phyloP scores from a whole-genome alignment of 139 green algal genomes.

The Monoraphidium neglectum region DNA sequence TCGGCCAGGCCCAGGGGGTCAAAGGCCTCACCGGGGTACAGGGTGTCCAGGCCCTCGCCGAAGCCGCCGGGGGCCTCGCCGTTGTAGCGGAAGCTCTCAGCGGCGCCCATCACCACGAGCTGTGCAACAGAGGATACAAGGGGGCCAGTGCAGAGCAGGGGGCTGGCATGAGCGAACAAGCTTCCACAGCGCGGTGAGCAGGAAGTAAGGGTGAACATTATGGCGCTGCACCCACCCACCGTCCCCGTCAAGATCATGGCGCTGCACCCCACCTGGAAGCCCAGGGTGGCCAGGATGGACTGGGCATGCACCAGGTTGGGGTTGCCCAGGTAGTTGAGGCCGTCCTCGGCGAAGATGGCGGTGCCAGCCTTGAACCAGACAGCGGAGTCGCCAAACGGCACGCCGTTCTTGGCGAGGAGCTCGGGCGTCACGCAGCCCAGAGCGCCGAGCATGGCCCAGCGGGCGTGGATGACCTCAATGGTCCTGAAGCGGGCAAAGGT shows the following conservation, averaged over 20 bases:
- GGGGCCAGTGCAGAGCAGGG: too few relatives aligned
- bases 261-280: constrained; percentile 66
- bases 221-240: too few relatives aligned
- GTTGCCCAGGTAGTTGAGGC: constrained; percentile 60
- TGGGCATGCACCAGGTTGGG: constrained; percentile 82
- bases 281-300: constrained; percentile 87
- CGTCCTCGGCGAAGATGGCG: constrained; percentile 53
- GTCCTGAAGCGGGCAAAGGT: constrained; percentile 84
- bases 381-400: constrained; percentile 60
- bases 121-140: constrained; percentile 6
- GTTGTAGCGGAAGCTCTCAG: constrained; percentile 79
- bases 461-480: constrained; percentile 70
- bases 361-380: constrained; percentile 92
- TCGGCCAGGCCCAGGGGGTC: constrained; percentile 95
- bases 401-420: constrained; percentile 47
- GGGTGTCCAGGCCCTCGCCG: constrained; percentile 46
- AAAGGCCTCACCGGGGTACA: constrained; percentile 75
- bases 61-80: constrained; percentile 51
- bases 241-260: neutral
- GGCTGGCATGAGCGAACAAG: too few relatives aligned
- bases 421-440: constrained; percentile 59
- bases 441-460: constrained; percentile 80
- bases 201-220: too few relatives aligned
- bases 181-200: too few relatives aligned
- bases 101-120: constrained; percentile 76